These are phyloP conservation scores for Phialophora macrospora DNA, from an alignment of 2,329 filamentous ascomycete genomes.

Conservation along the genomic window DNA sequence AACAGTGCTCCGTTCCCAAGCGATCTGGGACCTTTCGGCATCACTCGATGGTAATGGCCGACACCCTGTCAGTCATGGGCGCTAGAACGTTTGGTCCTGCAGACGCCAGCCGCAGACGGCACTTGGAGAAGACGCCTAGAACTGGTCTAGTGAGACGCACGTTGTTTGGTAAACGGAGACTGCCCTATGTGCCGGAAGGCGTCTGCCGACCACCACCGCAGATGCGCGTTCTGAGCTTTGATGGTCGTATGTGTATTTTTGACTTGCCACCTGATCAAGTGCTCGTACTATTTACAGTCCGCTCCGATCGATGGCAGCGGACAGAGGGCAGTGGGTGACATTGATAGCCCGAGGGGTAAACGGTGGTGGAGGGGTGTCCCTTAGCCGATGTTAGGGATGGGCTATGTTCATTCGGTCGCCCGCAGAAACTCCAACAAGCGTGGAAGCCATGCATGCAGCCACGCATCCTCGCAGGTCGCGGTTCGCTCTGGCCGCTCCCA, in stretches of 20 bases:
- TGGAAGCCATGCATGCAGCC: slow-evolving; percentile 19
- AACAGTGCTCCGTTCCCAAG: slow-evolving; percentile 12
- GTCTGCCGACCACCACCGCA: neutral
- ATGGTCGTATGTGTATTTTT: neutral
- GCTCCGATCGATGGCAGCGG: neutral
- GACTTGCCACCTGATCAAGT: neutral
- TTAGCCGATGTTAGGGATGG: neutral
- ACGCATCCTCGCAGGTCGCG: slow-evolving; percentile 15
- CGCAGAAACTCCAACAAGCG: slow-evolving; percentile 12
- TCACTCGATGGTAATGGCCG: slow-evolving; percentile 2
- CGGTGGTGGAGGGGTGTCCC: neutral
- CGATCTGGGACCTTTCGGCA: slow-evolving; percentile 15
- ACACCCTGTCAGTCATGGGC: neutral
- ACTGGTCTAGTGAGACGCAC: slow-evolving; percentile 14
- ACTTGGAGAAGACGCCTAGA: slow-evolving; percentile 13
- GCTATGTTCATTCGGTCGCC: slow-evolving; percentile 1
- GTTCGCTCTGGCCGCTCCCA: slow-evolving; percentile 12
- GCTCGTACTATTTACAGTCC: neutral
- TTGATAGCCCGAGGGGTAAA: slow-evolving; percentile 10
- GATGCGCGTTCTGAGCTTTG: neutral
- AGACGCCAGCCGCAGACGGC: slow-evolving; percentile 16
- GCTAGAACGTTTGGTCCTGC: slow-evolving; percentile 21
- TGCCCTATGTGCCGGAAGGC: neutral
- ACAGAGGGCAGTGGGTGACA: neutral
- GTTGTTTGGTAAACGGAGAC: slow-evolving; percentile 8